Base-by-base conservation (phyloP, 768 basidiomycete genomes). In the Xerocomus spinulosus region DNA sequence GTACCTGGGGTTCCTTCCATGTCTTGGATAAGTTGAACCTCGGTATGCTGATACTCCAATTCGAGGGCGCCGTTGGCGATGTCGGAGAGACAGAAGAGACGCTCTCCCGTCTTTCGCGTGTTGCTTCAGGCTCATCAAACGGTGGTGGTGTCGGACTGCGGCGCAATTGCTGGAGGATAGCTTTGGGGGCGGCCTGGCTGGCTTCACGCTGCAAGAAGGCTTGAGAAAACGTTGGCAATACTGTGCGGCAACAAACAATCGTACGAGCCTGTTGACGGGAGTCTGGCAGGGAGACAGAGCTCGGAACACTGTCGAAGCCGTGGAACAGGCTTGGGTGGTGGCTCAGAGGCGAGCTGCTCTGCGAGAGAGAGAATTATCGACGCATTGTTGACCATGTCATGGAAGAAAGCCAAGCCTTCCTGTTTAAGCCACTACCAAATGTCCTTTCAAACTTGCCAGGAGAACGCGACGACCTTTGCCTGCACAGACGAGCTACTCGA, bases 121-220 rank as follows among this genome's bases (percentile, higher is more conserved):
- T 35, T 25, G 53, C 51, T 9, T 52, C 59, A 1, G 50, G 52
- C 24, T 57, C 59, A 32, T 56, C 66, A 18, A 55, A 51, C 44
- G 62, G 37, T 38, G 56, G 46, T 12, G 55, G 71, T n/a, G 69
- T 67, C 20, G 72, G 74, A 46, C 65, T 74, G 12, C 69, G 73
- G 41, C 72, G 70, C 39, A 83, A 62, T 50, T 85, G 83, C 24
- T 70, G 73, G 35, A 79, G 64, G 17, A 87, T 61, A 30, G 83
- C 78, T 51, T 66, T 74, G 0, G 83, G 82, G 14, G 80, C 86
- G 40, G 71, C 61, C 35, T 65, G 63, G 34, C 76, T 71, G 24
- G 85, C 89, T 70, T 92, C 89, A 37, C 88, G 80, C 65, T 79
- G 73, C 20, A 92, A 66, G 57, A 87, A 83, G 44, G 78, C 85